Conservation (phyloP, 805 yeast species). For the Tetrapisispora arboricola region DNA sequence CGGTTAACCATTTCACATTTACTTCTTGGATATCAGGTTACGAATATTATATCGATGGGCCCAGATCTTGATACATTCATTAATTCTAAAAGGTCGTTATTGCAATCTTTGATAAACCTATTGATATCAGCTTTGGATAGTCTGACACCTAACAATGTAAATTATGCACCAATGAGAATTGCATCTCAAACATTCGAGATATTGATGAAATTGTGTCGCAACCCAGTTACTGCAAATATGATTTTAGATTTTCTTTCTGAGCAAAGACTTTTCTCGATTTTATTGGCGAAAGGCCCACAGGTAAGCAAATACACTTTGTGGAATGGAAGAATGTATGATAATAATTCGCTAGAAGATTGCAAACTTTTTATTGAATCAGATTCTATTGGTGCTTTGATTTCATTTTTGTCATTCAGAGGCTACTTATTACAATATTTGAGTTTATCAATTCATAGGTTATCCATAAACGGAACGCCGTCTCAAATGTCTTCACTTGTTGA, state of each 20-base stretch:
- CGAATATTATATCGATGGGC: constrained; percentile 43
- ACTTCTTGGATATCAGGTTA: constrained; percentile 60
- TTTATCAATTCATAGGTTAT: constrained; percentile 53
- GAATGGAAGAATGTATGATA: constrained; percentile 37
- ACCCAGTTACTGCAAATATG: constrained; percentile 41
- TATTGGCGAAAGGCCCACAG: constrained; percentile 44
- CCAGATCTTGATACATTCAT: constrained; percentile 41
- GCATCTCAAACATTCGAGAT: constrained; percentile 51
- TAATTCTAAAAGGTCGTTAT: constrained; percentile 42
- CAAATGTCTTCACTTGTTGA: constrained; percentile 37
- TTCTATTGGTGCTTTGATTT: constrained; percentile 43
- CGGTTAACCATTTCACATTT: constrained; percentile 58
- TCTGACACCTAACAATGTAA: constrained; percentile 35
- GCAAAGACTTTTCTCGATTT: constrained; percentile 39
- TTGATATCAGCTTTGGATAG: constrained; percentile 38
- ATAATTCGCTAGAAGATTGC: constrained; percentile 29
- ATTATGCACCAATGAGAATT: constrained; percentile 48
- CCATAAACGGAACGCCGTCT: constrained; percentile 42
- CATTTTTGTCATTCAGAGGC: constrained; percentile 53
- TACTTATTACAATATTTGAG: constrained; percentile 55
- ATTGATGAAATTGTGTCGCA: constrained; percentile 49
- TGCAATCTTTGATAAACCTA: constrained; percentile 43
- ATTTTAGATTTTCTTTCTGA: constrained; percentile 45
- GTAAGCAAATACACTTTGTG: constrained; percentile 47
- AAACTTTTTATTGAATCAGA: constrained; percentile 22